Conservation (phyloP, 176 grass and related monocot genomes). For the Carex littledalei region DNA sequence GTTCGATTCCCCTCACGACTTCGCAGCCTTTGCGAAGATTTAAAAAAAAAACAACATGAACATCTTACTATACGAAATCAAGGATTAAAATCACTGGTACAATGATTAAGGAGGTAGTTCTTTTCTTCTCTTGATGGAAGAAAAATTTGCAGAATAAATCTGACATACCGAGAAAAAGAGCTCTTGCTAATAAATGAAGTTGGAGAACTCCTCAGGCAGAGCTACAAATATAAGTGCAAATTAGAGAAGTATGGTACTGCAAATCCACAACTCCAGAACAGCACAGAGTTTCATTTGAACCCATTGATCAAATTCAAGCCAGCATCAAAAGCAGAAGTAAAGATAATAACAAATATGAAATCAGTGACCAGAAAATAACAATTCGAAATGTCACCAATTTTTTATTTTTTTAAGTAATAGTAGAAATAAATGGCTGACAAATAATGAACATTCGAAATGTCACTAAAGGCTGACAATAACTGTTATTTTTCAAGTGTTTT, state of each 20-base stretch:
- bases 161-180: neutral
- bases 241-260: neutral
- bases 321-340: too few species aligned
- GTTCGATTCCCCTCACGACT: too few species aligned
- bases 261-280: too few species aligned
- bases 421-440: neutral
- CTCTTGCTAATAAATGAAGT: neutral
- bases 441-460: too few species aligned
- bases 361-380: too few species aligned
- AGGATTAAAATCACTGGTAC: neutral
- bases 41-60: neutral
- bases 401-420: too few species aligned
- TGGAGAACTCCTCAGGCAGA: neutral
- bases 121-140: neutral
- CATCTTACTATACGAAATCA: neutral
- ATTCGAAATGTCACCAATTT: too few species aligned
- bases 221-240: neutral
- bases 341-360: too few species aligned
- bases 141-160: neutral
- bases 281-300: too few species aligned
- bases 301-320: too few species aligned
- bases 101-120: neutral
- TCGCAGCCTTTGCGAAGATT: too few species aligned
- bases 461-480: neutral
- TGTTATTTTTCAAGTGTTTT: neutral